A percentile compares a stretch with the other conserved stretches of the same genome.
Evolutionary conservation across 2,329 filamentous ascomycete species (phyloP).

Genomic region (Sclerotinia subarctica): DNA sequence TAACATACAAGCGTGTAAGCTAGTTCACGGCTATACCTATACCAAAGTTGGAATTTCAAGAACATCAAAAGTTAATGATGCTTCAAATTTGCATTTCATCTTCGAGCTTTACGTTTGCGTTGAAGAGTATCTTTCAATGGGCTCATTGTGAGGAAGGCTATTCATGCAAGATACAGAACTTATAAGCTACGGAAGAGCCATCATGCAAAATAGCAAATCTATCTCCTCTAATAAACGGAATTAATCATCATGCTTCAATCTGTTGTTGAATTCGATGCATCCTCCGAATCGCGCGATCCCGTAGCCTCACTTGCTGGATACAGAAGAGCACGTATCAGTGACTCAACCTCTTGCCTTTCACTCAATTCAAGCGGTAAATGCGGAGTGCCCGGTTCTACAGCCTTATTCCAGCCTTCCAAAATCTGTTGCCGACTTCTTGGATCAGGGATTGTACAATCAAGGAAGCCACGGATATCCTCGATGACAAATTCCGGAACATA

Average conservation of each 20-base stretch:
- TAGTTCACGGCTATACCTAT: neutral
- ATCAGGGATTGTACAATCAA: neutral
- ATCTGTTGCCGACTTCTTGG: neutral
- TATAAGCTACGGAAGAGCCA: neutral
- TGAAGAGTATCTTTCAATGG: neutral
- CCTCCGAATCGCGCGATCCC: too few species aligned
- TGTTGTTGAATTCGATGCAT: neutral
- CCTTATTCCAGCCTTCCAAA: neutral
- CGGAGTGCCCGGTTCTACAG: neutral
- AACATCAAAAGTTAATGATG: neutral
- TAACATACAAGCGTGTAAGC: too few species aligned
- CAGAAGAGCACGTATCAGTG: neutral
- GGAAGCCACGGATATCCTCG: neutral
- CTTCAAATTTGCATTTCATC: neutral
- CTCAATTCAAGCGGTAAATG: neutral
- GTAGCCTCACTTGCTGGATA: neutral
- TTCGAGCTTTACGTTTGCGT: neutral
- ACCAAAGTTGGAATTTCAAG: neutral
- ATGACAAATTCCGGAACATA: neutral
- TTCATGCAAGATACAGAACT: neutral
- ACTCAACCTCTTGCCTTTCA: slow-evolving; percentile 2
- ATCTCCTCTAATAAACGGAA: neutral
- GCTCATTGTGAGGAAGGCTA: neutral
- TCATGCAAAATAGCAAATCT: neutral
- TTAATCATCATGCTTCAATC: neutral